Evolutionary conservation across 139 green algal genomes (phyloP).

Genomic region (Chlorella ohadii): DNA sequence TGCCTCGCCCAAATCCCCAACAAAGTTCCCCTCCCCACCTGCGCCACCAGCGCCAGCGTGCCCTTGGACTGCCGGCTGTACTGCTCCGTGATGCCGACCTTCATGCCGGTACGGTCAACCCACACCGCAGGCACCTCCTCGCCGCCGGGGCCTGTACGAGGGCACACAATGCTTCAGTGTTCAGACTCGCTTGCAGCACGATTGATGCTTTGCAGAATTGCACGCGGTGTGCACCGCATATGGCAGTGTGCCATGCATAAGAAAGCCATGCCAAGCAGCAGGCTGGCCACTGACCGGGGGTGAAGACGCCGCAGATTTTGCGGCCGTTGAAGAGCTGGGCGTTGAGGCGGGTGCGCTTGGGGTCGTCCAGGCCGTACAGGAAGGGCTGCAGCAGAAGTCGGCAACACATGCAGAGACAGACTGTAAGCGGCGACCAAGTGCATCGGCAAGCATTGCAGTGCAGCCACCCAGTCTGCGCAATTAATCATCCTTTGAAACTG

Average conservation of each 20-base stretch:
- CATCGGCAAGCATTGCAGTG: too few species aligned
- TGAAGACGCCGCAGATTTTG: conserved; percentile 93
- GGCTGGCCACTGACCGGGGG: conserved; percentile 52
- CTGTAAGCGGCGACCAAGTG: too few species aligned
- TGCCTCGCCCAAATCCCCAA: too few species aligned
- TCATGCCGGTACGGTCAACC: conserved; percentile 91
- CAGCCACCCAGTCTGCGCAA: too few species aligned
- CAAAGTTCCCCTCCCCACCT: conserved; percentile 43
- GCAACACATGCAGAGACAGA: too few species aligned
- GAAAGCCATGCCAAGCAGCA: too few species aligned
- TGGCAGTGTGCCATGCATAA: too few species aligned
- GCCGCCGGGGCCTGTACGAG: conserved; percentile 54
- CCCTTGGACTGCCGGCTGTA: conserved; percentile 64
- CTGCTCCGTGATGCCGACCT: conserved; percentile 70
- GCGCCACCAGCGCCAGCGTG: conserved; percentile 76
- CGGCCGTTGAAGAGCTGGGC: conserved; percentile 82
- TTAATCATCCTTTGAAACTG: too few species aligned
- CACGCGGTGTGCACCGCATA: too few species aligned
- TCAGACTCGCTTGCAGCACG: not conserved
- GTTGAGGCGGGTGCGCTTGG: conserved; percentile 53
- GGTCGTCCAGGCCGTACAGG: conserved; percentile 64
- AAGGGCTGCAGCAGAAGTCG: conserved; percentile 74
- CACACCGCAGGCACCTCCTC: conserved; percentile 94
- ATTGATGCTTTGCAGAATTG: too few species aligned
- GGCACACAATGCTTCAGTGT: too few species aligned